A percentile compares a stretch with the other conserved stretches of the same genome.
Evolutionary conservation across 1,284 basidiomycete genomes (phyloP).

Genomic region (Ceratobasidium sp.): DNA sequence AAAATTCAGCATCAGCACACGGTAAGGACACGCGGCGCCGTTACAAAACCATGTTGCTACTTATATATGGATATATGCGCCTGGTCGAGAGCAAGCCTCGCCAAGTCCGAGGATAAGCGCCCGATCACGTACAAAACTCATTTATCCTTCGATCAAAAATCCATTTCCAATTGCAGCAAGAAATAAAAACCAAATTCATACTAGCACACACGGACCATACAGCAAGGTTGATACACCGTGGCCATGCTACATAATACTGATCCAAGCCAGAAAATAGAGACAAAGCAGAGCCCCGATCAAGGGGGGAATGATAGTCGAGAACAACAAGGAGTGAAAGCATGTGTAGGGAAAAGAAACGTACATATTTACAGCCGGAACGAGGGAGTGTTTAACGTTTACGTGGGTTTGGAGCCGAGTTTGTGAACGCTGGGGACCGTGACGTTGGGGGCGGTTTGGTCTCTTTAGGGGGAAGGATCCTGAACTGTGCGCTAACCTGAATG

Average conservation of each 20-base stretch:
- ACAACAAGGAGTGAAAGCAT: neutral
- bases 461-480: constrained; percentile 78
- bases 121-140: too few relatives aligned
- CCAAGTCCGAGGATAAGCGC: neutral
- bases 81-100: neutral
- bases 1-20: too few relatives aligned
- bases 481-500: constrained; percentile 74
- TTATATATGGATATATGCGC: too few relatives aligned
- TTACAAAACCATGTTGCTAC: too few relatives aligned
- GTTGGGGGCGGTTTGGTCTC: constrained; percentile 60
- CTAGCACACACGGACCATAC: constrained; percentile 20
- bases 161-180: neutral
- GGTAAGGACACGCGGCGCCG: too few relatives aligned
- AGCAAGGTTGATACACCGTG: constrained; percentile 29
- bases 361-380: constrained; percentile 52
- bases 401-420: constrained; percentile 1
- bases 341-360: neutral
- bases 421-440: constrained; percentile 1
- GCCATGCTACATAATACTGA: constrained; percentile 25
- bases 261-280: neutral
- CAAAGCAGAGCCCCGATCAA: constrained; percentile 1
- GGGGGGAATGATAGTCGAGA: neutral
- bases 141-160: neutral
- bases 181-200: constrained; percentile 14
- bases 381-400: constrained; percentile 51